phyloP scores from a whole-genome alignment of 805 yeast species.

The Candida xiaguanensis region DNA sequence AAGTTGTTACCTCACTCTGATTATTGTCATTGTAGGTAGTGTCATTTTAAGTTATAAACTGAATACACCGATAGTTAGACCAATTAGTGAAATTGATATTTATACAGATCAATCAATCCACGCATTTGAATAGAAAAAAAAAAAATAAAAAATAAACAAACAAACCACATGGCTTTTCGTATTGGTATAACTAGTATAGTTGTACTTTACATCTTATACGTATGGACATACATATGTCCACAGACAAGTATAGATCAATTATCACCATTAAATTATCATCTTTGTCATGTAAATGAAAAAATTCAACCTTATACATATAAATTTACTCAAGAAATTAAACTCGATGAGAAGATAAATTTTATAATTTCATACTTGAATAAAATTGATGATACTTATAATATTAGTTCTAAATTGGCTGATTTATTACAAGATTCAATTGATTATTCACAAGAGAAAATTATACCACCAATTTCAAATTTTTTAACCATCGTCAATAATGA shows the following conservation, averaged over 20 bases:
- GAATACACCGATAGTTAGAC: slow-evolving; percentile 8
- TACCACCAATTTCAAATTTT: neutral
- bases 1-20: slow-evolving; percentile 10
- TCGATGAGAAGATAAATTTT: slow-evolving; percentile 2
- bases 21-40: slow-evolving; percentile 3
- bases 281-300: slow-evolving; percentile 8
- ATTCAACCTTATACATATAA: slow-evolving; percentile 7
- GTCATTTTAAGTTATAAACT: slow-evolving; percentile 1
- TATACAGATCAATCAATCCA: slow-evolving; percentile 7
- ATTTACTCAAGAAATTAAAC: slow-evolving; percentile 1
- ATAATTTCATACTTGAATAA: neutral
- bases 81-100: slow-evolving; percentile 5
- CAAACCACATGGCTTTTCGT: slow-evolving; percentile 4
- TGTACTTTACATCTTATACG: slow-evolving; percentile 8
- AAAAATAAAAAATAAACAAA: neutral
- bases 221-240: slow-evolving; percentile 12
- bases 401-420: slow-evolving; percentile 4
- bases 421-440: neutral
- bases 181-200: slow-evolving; percentile 1
- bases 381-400: neutral
- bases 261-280: slow-evolving; percentile 11
- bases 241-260: neutral
- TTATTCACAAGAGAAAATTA: neutral
- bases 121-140: slow-evolving; percentile 5
- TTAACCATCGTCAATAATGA: neutral